Conservation (phyloP, 2,329 filamentous ascomycete genomes). For the Orbilia quercus region DNA sequence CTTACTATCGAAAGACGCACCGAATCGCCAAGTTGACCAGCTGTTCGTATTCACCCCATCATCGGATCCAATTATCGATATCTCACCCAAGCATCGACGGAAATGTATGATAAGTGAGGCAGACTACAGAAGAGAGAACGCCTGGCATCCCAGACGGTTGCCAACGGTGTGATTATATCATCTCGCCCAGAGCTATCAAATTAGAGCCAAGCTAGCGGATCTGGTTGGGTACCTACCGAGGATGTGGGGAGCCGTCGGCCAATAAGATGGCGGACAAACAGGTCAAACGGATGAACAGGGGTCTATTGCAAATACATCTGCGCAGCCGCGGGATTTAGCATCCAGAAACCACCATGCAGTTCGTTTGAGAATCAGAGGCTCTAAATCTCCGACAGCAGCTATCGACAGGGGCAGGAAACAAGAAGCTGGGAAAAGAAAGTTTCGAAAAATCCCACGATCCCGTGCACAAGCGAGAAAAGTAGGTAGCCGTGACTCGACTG, state of each 20-base stretch:
- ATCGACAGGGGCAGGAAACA: constrained; percentile 4
- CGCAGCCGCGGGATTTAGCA: constrained; percentile 9
- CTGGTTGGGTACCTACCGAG: not conserved
- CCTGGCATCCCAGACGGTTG: constrained; percentile 29
- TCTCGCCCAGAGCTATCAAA: not conserved
- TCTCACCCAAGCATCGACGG: constrained; percentile 3
- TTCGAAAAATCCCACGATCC: constrained; percentile 24
- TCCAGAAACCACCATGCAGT: not conserved
- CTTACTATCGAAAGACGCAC: constrained; percentile 6
- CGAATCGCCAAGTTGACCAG: not conserved
- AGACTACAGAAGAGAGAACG: constrained; percentile 40
- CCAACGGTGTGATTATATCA: constrained; percentile 49
- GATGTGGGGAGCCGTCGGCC: constrained; percentile 18
- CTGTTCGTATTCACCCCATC: no score
- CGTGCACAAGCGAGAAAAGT: constrained; percentile 26
- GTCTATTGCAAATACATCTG: constrained; percentile 43
- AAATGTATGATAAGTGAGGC: constrained; percentile 19
- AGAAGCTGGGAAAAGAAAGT: no score
- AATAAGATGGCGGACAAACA: constrained; percentile 23
- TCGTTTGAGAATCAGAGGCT: constrained; percentile 18
- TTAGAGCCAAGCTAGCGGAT: no score
- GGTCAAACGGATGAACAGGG: constrained; percentile 18
- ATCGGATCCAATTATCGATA: constrained; percentile 6
- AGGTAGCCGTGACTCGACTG: constrained; percentile 1
- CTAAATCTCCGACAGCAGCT: constrained; percentile 39